Evolutionary conservation across 2,329 filamentous ascomycete species (phyloP).

Genomic region (Neonectria coccinea): DNA sequence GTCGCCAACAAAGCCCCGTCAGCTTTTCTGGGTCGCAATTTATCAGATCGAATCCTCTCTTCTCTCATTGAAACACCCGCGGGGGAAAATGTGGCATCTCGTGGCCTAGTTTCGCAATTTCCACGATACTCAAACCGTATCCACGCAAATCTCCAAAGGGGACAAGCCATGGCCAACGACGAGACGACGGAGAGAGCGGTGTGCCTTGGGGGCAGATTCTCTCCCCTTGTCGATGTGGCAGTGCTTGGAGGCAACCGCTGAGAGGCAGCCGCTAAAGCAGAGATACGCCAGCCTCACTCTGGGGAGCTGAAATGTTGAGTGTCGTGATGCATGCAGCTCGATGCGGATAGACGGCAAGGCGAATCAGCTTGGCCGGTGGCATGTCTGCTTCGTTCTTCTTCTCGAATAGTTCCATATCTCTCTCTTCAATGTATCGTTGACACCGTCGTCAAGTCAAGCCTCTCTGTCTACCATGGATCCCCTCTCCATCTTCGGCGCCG

Average conservation of each 20-base stretch:
- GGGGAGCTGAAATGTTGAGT: neutral
- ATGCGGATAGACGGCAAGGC: neutral
- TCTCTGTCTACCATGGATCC: constrained; percentile 11
- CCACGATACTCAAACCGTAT: neutral
- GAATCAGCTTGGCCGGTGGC: neutral
- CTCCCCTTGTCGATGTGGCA: constrained; percentile 3
- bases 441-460: neutral
- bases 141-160: neutral
- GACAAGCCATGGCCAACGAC: neutral
- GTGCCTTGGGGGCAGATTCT: neutral
- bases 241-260: neutral
- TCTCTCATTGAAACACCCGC: neutral
- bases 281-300: neutral
- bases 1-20: neutral
- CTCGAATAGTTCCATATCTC: neutral
- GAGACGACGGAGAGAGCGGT: neutral
- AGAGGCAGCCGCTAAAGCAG: neutral
- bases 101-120: neutral
- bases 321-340: neutral
- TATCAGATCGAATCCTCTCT: neutral
- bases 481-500: constrained; percentile 17
- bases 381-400: neutral
- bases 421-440: neutral
- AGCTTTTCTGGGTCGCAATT: neutral
- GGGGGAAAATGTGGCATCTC: neutral